Conservation (phyloP, 176 grass and related monocot species). For the Cenchrus fungigraminus region DNA sequence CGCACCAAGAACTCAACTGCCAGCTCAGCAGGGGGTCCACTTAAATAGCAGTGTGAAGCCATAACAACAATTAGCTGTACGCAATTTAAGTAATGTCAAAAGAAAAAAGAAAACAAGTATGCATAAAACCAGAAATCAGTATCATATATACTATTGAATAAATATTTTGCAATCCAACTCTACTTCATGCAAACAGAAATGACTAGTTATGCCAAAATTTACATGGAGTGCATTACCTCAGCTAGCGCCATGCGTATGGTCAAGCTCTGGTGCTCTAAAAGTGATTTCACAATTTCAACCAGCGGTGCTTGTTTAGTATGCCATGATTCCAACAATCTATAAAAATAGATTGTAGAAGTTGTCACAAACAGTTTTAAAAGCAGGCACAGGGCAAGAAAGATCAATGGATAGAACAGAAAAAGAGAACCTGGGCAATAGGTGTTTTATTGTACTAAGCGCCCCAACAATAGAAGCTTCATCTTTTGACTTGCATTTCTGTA, state of each 20-base stretch:
- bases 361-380: conserved; percentile 9
- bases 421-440: conserved; percentile 86
- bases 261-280: conserved; percentile 84
- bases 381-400: not conserved
- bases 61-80: conserved; percentile 97
- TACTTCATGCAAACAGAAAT: conserved; percentile 1
- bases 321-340: conserved; percentile 96
- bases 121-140: conserved; percentile 30
- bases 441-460: conserved; percentile 80
- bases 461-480: conserved; percentile 89
- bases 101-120: conserved; percentile 16
- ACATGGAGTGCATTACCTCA: conserved; percentile 53
- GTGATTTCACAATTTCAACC: conserved; percentile 86
- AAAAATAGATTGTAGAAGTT: conserved; percentile 19
- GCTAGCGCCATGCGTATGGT: conserved; percentile 81
- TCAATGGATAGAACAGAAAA: not conserved
- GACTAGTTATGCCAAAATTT: not conserved
- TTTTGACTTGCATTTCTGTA: conserved; percentile 96
- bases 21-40: conserved; percentile 75
- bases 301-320: conserved; percentile 74
- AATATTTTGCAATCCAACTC: conserved; percentile 7
- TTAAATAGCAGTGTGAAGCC: conserved; percentile 97
- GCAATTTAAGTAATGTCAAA: conserved; percentile 48
- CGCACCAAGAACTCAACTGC: conserved; percentile 82
- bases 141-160: conserved; percentile 5